A percentile compares a stretch with the other conserved stretches of the same genome.
phyloP scores from a whole-genome alignment of 1,139 yeast genomes.

The Suhomyces maxii region DNA sequence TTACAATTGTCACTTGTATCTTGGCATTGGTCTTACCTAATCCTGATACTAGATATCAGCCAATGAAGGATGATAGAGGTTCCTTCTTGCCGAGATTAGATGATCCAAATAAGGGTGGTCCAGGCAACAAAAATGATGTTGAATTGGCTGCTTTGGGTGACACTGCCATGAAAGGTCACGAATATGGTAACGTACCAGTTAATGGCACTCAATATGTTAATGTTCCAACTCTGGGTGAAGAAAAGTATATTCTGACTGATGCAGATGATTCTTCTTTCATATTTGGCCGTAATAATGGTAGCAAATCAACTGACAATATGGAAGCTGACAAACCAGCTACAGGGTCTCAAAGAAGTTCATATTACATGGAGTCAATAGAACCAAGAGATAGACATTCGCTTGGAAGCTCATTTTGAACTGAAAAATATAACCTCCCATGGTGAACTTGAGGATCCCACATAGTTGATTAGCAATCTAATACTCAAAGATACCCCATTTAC shows the following conservation, averaged over 20 bases:
- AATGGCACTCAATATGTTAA: slow-evolving; percentile 35
- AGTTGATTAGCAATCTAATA: too few species aligned
- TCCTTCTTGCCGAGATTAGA: slow-evolving; percentile 73
- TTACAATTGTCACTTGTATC: slow-evolving; percentile 84
- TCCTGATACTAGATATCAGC: slow-evolving; percentile 94
- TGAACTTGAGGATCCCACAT: too few species aligned
- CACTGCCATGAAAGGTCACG: slow-evolving; percentile 82
- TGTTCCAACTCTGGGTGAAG: slow-evolving; percentile 14
- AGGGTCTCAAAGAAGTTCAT: slow-evolving; percentile 32
- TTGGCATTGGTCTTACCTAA: slow-evolving; percentile 83
- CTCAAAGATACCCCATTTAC: too few species aligned
- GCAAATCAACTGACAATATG: slow-evolving; percentile 10
- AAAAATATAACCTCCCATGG: too few species aligned
- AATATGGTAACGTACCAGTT: slow-evolving; percentile 33
- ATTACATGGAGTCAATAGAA: slow-evolving; percentile 32
- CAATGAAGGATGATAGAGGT: slow-evolving; percentile 95
- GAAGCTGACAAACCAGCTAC: slow-evolving; percentile 10
- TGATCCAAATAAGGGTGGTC: slow-evolving; percentile 44
- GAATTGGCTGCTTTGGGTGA: slow-evolving; percentile 89
- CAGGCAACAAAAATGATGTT: slow-evolving; percentile 52
- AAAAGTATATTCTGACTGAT: not conserved
- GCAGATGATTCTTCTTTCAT: slow-evolving; percentile 29
- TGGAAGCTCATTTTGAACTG: not conserved
- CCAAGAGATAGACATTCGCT: slow-evolving; percentile 23
- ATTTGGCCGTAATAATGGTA: slow-evolving; percentile 8